Evolutionary conservation across 75 land plant species (phyloP).

Genomic region (Cupressus sempervirens): DNA sequence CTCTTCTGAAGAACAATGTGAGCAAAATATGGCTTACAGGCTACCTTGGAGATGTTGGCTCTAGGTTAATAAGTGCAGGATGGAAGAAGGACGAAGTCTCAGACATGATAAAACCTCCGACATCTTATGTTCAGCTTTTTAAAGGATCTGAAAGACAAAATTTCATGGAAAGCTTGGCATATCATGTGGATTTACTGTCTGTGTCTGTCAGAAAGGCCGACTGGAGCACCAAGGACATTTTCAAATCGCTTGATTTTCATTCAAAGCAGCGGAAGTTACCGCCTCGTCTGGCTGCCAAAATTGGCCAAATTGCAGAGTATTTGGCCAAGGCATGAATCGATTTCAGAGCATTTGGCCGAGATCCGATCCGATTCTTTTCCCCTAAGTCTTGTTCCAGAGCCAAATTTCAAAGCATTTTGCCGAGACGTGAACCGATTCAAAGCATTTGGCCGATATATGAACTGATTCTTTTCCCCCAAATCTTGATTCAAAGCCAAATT

Average conservation of each 20-base stretch:
- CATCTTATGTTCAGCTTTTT: slow-evolving; percentile 9
- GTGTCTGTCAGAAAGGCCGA: slow-evolving; percentile 53
- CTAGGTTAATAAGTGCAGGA: slow-evolving; percentile 53
- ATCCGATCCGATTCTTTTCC: no score
- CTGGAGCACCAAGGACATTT: slow-evolving; percentile 65
- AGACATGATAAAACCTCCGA: slow-evolving; percentile 23
- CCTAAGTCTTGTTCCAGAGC: no score
- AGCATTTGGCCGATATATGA: slow-evolving; percentile 4
- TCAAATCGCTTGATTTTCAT: slow-evolving; percentile 36
- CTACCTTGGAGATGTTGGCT: slow-evolving; percentile 41
- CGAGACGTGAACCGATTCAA: neutral
- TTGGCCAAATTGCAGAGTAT: slow-evolving; percentile 10
- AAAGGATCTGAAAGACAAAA: slow-evolving; percentile 9
- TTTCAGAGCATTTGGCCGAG: no score
- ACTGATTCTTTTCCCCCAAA: neutral
- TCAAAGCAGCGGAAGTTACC: slow-evolving; percentile 9
- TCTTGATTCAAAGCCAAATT: neutral
- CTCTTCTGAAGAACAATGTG: slow-evolving; percentile 18
- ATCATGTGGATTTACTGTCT: slow-evolving; percentile 27
- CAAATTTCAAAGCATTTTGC: neutral
- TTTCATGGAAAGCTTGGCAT: slow-evolving; percentile 8
- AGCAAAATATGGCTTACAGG: slow-evolving; percentile 19
- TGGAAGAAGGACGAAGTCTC: slow-evolving; percentile 54
- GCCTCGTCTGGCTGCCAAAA: slow-evolving; percentile 9
- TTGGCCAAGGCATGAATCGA: neutral